Base-by-base conservation (phyloP, 169 alveolate species). In the Plasmodium vinckei region DNA sequence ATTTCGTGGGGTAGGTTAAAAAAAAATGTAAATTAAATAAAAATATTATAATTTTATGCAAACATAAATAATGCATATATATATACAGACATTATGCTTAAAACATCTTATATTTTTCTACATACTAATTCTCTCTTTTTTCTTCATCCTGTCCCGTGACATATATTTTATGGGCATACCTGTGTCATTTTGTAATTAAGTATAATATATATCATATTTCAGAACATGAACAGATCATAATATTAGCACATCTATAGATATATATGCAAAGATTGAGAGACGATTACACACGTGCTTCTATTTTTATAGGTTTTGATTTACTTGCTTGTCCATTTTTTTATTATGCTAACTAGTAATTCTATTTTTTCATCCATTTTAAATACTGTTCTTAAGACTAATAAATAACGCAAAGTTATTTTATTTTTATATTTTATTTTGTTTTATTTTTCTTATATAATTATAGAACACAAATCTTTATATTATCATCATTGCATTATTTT, bases 261-360 rank as follows among this genome's bases (percentile, higher is more conserved):
- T 46, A 9, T 12, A 4, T 39, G 59, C 23, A 33, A 3, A 33
- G 42, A 33, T 33, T 1, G 39, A 27, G 39, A 33, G 7, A 33
- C 7, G 1, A 33, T 3, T 33, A 7, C 5, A 39, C 25, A 68
- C 33, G 7, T 46, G 0, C 63, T 21, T 19, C 33, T 12, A 56
- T 56, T 21, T 9, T 9, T 19, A 2, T 68, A 27, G 0, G 33
- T 39, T 59, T 68, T 44, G 9, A 68, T 19, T 69, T 84, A 84
- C 91, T 69, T 84, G 56, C 42, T 49, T 15, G 91, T 84, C 91
- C 91, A 84, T 64, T 39, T 61, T 13, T 84, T 84, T 33, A 84
- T 59, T 69, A 69, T 69, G 15, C 69, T 54, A 7, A 70, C 54
- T 33, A 84, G 67, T 7, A 84, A 51, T 33, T 68, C 91, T 42